Evolutionary conservation across 1,284 basidiomycete genomes (phyloP).

Genomic region (Ustilago trichophora): DNA sequence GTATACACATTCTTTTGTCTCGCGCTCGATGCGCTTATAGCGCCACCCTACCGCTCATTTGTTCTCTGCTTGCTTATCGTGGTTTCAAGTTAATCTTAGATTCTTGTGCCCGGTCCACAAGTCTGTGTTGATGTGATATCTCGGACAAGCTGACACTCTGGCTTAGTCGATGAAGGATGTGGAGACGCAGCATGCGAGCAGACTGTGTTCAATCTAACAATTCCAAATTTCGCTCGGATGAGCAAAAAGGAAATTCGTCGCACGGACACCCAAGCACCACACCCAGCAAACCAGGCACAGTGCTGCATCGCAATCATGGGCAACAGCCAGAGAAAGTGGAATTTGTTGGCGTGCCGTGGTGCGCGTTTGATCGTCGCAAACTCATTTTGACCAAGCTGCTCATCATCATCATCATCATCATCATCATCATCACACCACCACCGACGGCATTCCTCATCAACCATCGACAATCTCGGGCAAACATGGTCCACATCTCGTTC

Average conservation of each 20-base stretch:
- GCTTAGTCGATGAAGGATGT: no score
- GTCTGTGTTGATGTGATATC: no score
- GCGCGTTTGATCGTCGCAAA: constrained; percentile 8
- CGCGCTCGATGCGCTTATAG: background rate
- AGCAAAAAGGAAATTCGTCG: background rate
- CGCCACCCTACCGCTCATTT: constrained; percentile 10
- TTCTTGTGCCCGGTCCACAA: no score
- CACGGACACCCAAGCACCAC: background rate
- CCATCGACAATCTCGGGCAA: no score
- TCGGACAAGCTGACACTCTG: no score
- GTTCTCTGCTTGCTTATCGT: background rate
- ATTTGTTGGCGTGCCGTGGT: background rate
- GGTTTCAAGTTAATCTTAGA: no score
- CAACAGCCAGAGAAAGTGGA: constrained; percentile 2
- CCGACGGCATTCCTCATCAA: no score
- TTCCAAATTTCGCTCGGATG: no score
- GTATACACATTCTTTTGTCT: background rate
- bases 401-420: background rate
- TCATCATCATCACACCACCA: background rate
- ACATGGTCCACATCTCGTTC: constrained; percentile 34
- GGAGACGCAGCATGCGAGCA: no score
- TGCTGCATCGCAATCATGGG: no score
- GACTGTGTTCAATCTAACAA: no score
- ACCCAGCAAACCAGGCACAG: background rate
- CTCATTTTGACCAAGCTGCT: no score